A percentile compares a stretch with the other conserved stretches of the same genome.
Conservation (phyloP, 306 rosid species). For the Prosopis cineraria region DNA sequence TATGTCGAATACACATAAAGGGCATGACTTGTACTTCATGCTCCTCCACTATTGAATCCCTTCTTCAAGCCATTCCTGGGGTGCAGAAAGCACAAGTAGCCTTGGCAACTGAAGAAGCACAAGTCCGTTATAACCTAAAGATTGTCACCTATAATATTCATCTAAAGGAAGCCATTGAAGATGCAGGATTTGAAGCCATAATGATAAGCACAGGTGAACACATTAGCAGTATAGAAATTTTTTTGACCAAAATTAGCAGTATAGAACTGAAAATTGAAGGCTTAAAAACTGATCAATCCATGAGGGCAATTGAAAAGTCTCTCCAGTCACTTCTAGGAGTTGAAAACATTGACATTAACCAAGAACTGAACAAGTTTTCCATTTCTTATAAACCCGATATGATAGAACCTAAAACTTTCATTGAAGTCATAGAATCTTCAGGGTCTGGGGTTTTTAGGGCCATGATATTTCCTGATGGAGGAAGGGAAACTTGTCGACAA, state of each 20-base stretch:
- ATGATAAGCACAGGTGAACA: constrained; percentile 58
- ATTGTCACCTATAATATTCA: constrained; percentile 46
- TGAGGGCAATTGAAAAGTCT: constrained; percentile 39
- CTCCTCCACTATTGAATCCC: constrained; percentile 68
- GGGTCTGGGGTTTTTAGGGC: constrained; percentile 64
- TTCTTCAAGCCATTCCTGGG: constrained; percentile 55
- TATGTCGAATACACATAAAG: constrained; percentile 58
- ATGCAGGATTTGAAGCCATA: constrained; percentile 59
- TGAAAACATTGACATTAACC: constrained; percentile 34
- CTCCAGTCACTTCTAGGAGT: constrained; percentile 62
- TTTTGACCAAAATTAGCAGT: no score
- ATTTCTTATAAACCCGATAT: constrained; percentile 57
- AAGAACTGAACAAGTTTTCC: constrained; percentile 47
- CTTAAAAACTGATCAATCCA: constrained; percentile 34
- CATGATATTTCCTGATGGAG: constrained; percentile 54
- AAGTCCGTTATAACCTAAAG: constrained; percentile 57
- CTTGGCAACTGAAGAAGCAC: constrained; percentile 73
- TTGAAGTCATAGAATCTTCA: constrained; percentile 53
- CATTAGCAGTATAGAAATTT: constrained; percentile 62
- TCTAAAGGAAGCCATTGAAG: constrained; percentile 48
- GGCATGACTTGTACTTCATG: constrained; percentile 88
- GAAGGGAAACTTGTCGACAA: constrained; percentile 41
- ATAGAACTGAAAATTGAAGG: constrained; percentile 64
- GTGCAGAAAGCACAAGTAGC: constrained; percentile 70
- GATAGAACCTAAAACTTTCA: constrained; percentile 71